phyloP scores from a whole-genome alignment of 2,329 filamentous ascomycete species.

The Nigrograna mackinnonii region DNA sequence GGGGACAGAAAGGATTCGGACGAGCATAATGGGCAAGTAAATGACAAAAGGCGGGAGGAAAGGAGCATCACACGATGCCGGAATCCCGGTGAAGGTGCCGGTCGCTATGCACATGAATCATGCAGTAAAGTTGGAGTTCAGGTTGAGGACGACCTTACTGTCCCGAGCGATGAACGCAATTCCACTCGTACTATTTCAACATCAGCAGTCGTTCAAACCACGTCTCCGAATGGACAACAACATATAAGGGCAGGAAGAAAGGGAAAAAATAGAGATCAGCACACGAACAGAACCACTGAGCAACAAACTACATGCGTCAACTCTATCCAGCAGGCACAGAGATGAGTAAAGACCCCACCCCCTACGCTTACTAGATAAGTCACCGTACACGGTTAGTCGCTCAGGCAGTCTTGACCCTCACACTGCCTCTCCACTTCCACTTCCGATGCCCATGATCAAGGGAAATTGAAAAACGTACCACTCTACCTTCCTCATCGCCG shows the following conservation, averaged over 20 bases:
- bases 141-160: not conserved
- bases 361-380: not conserved
- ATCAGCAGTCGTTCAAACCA: not conserved
- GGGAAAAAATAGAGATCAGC: constrained; percentile 1
- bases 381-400: too few relatives aligned
- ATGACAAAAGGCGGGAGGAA: too few relatives aligned
- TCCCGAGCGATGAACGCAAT: constrained; percentile 52
- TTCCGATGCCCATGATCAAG: constrained; percentile 2
- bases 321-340: not conserved
- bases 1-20: too few relatives aligned
- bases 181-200: constrained; percentile 58
- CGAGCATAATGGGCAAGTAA: too few relatives aligned
- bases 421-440: constrained; percentile 1
- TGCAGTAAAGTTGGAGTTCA: too few relatives aligned
- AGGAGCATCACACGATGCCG: not conserved
- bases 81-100: not conserved
- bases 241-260: constrained; percentile 1
- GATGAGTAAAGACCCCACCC: not conserved
- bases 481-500: constrained; percentile 88
- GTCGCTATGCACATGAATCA: too few relatives aligned
- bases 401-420: not conserved
- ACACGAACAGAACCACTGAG: not conserved
- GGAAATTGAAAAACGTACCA: constrained; percentile 49
- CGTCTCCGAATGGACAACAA: not conserved
- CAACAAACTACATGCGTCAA: not conserved